Evolutionary conservation across 2,329 filamentous ascomycete genomes (phyloP).

Genomic region (Ophiostoma pallidulum): DNA sequence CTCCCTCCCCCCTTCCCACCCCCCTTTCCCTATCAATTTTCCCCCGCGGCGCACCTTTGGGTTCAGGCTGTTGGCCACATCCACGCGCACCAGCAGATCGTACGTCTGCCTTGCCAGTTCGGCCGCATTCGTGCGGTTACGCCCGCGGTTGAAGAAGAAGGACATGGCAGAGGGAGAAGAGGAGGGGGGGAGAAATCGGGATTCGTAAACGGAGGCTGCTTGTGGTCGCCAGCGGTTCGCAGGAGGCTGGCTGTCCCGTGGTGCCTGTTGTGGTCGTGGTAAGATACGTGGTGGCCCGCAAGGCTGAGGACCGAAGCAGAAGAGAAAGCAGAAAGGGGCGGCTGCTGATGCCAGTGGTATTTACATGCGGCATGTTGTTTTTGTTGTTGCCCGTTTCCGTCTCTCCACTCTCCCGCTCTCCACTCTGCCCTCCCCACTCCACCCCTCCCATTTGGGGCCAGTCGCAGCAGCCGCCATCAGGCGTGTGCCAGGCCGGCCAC

Average conservation of each 20-base stretch:
- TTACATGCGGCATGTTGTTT: constrained; percentile 9
- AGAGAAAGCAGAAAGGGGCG: too few relatives aligned
- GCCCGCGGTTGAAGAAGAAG: constrained; percentile 19
- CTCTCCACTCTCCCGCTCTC: background rate
- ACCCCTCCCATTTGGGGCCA: background rate
- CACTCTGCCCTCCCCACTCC: too few relatives aligned
- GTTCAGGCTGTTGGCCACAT: constrained; percentile 7
- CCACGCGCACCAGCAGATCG: constrained; percentile 18
- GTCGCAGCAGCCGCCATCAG: constrained; percentile 7
- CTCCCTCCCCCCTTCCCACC: too few relatives aligned
- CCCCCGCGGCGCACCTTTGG: constrained; percentile 13
- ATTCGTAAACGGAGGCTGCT: too few relatives aligned
- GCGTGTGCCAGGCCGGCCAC: background rate
- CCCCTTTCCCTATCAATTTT: too few relatives aligned
- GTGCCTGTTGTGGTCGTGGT: background rate
- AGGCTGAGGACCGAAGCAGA: too few relatives aligned
- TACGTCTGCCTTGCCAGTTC: constrained; percentile 19
- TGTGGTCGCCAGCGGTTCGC: too few relatives aligned
- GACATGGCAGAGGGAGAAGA: constrained; percentile 16
- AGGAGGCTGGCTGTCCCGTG: too few relatives aligned
- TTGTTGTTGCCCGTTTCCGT: background rate
- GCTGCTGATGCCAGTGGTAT: constrained; percentile 8
- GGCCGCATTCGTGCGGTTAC: constrained; percentile 19
- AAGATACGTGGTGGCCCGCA: background rate
- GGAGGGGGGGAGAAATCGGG: background rate